These are phyloP conservation scores for Phytophthora foliorum DNA, from an alignment of 352 stramenopile species.

Conservation along the genomic window DNA sequence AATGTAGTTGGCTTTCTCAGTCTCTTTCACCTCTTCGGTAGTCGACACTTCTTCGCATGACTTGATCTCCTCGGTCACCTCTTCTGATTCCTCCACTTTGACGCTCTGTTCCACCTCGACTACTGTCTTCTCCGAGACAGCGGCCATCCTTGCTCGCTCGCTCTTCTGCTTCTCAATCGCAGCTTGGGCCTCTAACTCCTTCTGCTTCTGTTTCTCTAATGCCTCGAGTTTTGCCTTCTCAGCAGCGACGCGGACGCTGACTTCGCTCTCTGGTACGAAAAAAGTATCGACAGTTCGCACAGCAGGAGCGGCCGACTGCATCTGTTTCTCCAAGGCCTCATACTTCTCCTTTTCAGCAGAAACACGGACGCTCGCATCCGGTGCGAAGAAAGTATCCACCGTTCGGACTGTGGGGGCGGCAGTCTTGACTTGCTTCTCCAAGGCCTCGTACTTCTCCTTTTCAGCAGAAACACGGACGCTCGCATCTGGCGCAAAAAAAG, in stretches of 20 bases:
- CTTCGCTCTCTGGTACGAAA: constrained; percentile 45
- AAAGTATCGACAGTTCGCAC: constrained; percentile 49
- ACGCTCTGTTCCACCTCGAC: not conserved
- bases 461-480: constrained; percentile 4
- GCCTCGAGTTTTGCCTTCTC: constrained; percentile 57
- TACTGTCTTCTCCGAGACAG: constrained; percentile 19
- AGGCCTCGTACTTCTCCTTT: constrained; percentile 1
- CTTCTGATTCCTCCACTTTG: not conserved
- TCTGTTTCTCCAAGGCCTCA: constrained; percentile 10
- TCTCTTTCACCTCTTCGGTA: not conserved
- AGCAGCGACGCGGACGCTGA: constrained; percentile 46
- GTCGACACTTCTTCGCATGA: not conserved
- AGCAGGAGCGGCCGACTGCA: constrained; percentile 1
- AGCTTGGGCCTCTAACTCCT: constrained; percentile 39
- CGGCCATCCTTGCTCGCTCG: constrained; percentile 20
- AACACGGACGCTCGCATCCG: constrained; percentile 27
- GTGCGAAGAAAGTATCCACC: constrained; percentile 26
- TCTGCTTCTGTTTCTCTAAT: constrained; percentile 51
- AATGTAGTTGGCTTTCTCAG: not conserved
- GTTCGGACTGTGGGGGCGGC: not conserved
- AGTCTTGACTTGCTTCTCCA: constrained; percentile 8
- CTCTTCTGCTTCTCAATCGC: constrained; percentile 36
- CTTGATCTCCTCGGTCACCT: constrained; percentile 9
- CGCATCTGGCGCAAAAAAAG: constrained; percentile 41
- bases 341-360: constrained; percentile 27